These are phyloP conservation scores for Amaranthus palmeri DNA, from an alignment of 148 eudicot genomes.

Conservation along the genomic window DNA sequence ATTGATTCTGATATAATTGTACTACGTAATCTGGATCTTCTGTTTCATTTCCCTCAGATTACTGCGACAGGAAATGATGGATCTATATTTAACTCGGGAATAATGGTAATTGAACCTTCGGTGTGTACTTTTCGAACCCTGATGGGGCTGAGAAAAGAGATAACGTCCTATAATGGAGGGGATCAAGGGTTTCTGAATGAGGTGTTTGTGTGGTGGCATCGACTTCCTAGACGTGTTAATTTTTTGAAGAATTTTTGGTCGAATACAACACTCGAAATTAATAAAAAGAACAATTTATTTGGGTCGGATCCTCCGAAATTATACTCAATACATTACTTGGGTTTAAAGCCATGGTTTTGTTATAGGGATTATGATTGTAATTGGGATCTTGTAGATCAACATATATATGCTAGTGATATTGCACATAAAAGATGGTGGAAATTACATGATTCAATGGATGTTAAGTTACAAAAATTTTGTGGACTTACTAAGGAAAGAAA, in stretches of 20 bases:
- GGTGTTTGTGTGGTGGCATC: conserved; percentile 94
- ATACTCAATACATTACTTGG: conserved; percentile 76
- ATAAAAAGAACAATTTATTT: conserved; percentile 62
- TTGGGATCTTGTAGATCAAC: conserved; percentile 54
- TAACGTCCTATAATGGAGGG: conserved; percentile 85
- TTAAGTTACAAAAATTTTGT: conserved; percentile 49
- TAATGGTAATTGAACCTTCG: conserved; percentile 93
- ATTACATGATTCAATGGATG: conserved; percentile 70
- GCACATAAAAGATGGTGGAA: conserved; percentile 89
- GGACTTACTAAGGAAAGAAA: conserved; percentile 48
- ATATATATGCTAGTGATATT: conserved; percentile 74
- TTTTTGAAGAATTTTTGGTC: conserved; percentile 91
- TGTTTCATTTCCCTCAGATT: conserved; percentile 80
- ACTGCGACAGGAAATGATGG: conserved; percentile 77
- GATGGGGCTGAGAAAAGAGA: conserved; percentile 50
- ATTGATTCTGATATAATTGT: conserved; percentile 75
- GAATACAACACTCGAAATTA: conserved; percentile 41
- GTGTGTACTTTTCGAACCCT: conserved; percentile 69
- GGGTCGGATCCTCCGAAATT: conserved; percentile 68
- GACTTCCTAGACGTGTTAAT: conserved; percentile 77
- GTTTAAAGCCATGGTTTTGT: conserved; percentile 88
- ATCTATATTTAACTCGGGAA: conserved; percentile 80
- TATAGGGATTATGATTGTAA: conserved; percentile 95
- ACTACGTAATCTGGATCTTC: conserved; percentile 60
- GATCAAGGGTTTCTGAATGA: conserved; percentile 93